Evolutionary conservation across 2,329 filamentous ascomycete species (phyloP).

Genomic region (Xylaria sp.): DNA sequence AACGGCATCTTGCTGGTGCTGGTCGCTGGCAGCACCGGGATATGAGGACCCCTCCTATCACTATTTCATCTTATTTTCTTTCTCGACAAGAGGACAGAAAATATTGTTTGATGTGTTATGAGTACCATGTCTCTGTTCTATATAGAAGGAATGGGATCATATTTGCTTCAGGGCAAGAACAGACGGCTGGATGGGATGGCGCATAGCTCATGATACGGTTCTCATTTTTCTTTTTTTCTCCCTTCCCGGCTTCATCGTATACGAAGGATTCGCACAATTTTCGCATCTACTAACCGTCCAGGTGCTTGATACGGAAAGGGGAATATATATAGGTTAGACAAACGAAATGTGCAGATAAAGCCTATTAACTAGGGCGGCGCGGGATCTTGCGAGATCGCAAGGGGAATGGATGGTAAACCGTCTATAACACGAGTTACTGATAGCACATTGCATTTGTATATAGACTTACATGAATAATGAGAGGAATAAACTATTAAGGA

Average conservation of each 20-base stretch:
- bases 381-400: not conserved
- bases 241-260: not conserved
- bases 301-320: not conserved
- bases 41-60: constrained; percentile 36
- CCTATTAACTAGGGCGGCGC: not conserved
- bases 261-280: not conserved
- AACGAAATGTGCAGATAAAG: not conserved
- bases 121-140: not conserved
- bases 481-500: not conserved
- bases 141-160: constrained; percentile 3
- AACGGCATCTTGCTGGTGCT: constrained; percentile 64
- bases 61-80: no score
- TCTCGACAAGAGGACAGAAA: not conserved
- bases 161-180: constrained; percentile 7
- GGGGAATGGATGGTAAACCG: not conserved
- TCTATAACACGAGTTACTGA: not conserved
- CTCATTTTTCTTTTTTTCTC: not conserved
- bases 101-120: not conserved
- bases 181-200: constrained; percentile 1
- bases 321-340: not conserved
- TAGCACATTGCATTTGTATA: not conserved
- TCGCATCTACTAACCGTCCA: not conserved
- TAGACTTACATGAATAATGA: not conserved
- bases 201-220: constrained; percentile 1
- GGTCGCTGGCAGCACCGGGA: constrained; percentile 55